Conservation (phyloP, 2,329 filamentous ascomycete genomes). For the Aspergillus sp. region DNA sequence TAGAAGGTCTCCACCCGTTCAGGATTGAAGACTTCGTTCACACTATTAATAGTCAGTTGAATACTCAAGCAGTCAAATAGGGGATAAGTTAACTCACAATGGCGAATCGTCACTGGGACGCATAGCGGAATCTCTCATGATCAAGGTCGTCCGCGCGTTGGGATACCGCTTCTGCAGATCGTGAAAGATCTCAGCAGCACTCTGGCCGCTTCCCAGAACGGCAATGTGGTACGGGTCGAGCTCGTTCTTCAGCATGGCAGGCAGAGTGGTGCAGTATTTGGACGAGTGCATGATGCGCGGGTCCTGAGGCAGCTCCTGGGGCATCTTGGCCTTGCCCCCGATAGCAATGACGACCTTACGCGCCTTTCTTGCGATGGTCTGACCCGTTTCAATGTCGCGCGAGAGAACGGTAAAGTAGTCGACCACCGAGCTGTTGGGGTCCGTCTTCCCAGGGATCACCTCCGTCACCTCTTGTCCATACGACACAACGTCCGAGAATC, state of each 20-base stretch:
- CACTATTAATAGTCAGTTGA: slow-evolving; percentile 41
- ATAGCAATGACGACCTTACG: slow-evolving; percentile 55
- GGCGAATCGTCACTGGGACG: slow-evolving; percentile 91
- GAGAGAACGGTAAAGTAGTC: slow-evolving; percentile 62
- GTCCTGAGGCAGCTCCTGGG: slow-evolving; percentile 57
- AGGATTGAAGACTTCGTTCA: slow-evolving; percentile 95
- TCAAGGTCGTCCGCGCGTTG: slow-evolving; percentile 64
- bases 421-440: slow-evolving; percentile 43
- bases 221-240: slow-evolving; percentile 59
- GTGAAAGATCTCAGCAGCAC: slow-evolving; percentile 90
- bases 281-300: slow-evolving; percentile 80
- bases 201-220: slow-evolving; percentile 83
- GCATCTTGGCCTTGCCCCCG: slow-evolving; percentile 63
- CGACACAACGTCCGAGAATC: slow-evolving; percentile 63
- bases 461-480: slow-evolving; percentile 72
- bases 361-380: slow-evolving; percentile 32
- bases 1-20: slow-evolving; percentile 71
- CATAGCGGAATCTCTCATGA: slow-evolving; percentile 76
- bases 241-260: slow-evolving; percentile 31
- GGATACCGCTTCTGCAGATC: slow-evolving; percentile 77
- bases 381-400: slow-evolving; percentile 46
- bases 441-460: slow-evolving; percentile 53
- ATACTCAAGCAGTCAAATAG: too few species aligned
- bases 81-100: slow-evolving; percentile 54
- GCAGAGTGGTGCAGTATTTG: slow-evolving; percentile 55